A percentile compares a stretch with the other conserved stretches of the same genome.
phyloP scores from a whole-genome alignment of 495 filamentous ascomycete genomes.

The Penicilliopsis zonata region DNA sequence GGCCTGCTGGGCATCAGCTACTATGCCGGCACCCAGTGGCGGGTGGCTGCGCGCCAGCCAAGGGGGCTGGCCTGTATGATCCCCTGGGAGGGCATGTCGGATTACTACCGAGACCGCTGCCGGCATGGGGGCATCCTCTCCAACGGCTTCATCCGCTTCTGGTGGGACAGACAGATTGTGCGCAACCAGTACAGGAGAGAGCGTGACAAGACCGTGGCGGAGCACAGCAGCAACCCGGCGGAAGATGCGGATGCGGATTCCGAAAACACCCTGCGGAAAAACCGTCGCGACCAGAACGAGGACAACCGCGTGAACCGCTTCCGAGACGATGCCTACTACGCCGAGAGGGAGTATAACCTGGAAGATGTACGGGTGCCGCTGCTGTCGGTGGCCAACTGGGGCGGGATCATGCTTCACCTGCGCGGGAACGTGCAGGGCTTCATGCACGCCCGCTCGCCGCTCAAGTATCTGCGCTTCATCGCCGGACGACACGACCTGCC shows the following conservation, averaged over 20 bases:
- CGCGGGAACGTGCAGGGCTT: slow-evolving; percentile 56
- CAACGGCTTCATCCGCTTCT: slow-evolving; percentile 49
- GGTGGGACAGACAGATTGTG: slow-evolving; percentile 53
- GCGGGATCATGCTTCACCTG: slow-evolving; percentile 49
- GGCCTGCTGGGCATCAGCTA: slow-evolving; percentile 51
- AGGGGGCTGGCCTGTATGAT: slow-evolving; percentile 47
- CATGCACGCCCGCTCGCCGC: slow-evolving; percentile 41
- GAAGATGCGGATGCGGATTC: slow-evolving; percentile 8
- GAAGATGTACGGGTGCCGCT: slow-evolving; percentile 51
- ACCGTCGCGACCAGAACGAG: slow-evolving; percentile 46
- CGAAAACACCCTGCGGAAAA: slow-evolving; percentile 47
- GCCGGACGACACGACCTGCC: slow-evolving; percentile 59
- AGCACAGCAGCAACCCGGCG: no score
- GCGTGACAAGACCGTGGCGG: no score
- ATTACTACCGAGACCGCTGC: slow-evolving; percentile 52
- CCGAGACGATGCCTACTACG: slow-evolving; percentile 49
- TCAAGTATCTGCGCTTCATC: slow-evolving; percentile 57
- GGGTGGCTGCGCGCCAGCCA: slow-evolving; percentile 47
- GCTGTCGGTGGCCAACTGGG: slow-evolving; percentile 54
- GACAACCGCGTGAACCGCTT: slow-evolving; percentile 44
- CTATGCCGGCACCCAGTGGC: slow-evolving; percentile 53
- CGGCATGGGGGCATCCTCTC: slow-evolving; percentile 56
- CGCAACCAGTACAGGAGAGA: slow-evolving; percentile 49
- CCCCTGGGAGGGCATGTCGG: slow-evolving; percentile 60
- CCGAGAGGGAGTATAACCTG: slow-evolving; percentile 45